phyloP scores from a whole-genome alignment of 2,329 filamentous ascomycete genomes.

The Aspergillus thermomutatus region DNA sequence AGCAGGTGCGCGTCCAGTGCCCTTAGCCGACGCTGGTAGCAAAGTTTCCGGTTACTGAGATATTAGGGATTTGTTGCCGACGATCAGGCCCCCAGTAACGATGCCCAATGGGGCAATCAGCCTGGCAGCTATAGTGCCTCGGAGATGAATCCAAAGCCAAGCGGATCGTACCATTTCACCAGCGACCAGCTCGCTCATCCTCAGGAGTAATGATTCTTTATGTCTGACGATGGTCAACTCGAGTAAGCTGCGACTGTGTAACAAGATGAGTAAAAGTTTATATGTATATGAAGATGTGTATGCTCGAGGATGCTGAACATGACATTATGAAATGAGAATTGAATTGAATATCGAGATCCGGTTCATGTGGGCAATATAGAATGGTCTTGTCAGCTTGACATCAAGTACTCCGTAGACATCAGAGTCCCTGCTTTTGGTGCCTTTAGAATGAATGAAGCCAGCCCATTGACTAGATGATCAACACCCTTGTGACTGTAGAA shows the following conservation, averaged over 20 bases:
- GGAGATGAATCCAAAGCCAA: not conserved
- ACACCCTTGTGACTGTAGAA: no score
- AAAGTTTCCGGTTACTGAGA: not conserved
- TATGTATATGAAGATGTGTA: not conserved
- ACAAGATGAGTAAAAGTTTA: not conserved
- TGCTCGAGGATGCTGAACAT: not conserved
- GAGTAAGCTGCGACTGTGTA: not conserved
- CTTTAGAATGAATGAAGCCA: not conserved
- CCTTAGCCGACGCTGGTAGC: not conserved
- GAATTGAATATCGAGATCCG: not conserved
- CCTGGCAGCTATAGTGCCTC: not conserved
- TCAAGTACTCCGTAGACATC: not conserved
- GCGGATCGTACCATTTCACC: not conserved
- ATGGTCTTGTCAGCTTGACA: not conserved
- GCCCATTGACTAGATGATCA: no score
- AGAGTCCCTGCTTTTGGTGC: no score
- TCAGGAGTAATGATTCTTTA: conserved; percentile 1
- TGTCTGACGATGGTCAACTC: not conserved
- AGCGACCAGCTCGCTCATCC: conserved; percentile 5
- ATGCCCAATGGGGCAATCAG: not conserved
- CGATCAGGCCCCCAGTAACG: not conserved
- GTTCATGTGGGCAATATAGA: not conserved
- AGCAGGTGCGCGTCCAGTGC: not conserved
- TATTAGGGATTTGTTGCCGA: not conserved
- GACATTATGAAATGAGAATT: not conserved